These are phyloP conservation scores for Fusarium sp. DNA, from an alignment of 2,329 filamentous ascomycete species.

Conservation along the genomic window DNA sequence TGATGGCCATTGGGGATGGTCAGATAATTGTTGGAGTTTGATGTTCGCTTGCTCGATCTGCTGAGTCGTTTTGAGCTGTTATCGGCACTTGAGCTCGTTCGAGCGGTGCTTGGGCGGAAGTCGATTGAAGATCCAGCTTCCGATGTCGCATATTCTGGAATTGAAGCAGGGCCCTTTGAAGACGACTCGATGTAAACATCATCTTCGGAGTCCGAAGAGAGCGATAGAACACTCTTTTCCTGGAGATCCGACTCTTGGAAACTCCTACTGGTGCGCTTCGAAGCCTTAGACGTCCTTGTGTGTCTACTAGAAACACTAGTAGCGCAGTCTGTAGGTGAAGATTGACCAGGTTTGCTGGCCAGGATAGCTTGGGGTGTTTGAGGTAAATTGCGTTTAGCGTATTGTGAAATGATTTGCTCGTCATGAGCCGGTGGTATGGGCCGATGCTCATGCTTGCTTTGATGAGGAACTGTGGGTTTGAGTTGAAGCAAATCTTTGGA, in stretches of 20 bases:
- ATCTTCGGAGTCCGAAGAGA: conserved; percentile 67
- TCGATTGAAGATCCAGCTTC: conserved; percentile 37
- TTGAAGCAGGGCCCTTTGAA: conserved; percentile 39
- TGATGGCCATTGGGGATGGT: conserved; percentile 48
- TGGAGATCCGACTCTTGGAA: conserved; percentile 61
- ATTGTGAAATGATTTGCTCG: conserved; percentile 40
- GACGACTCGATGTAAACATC: conserved; percentile 43
- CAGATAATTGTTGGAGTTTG: conserved; percentile 53
- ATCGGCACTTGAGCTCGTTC: conserved; percentile 39
- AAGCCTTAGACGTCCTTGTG: conserved; percentile 63
- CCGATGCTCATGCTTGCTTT: conserved; percentile 26
- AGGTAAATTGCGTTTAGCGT: conserved; percentile 37
- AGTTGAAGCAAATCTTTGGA: conserved; percentile 19
- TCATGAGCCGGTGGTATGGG: conserved; percentile 25
- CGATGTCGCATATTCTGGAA: conserved; percentile 38
- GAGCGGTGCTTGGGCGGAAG: conserved; percentile 33
- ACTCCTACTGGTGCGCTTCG: conserved; percentile 57
- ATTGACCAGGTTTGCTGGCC: conserved; percentile 39
- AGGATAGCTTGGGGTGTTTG: conserved; percentile 34
- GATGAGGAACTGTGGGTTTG: conserved; percentile 6
- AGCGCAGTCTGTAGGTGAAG: conserved; percentile 52
- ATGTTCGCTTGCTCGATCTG: conserved; percentile 52
- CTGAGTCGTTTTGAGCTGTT: conserved; percentile 38
- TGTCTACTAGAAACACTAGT: conserved; percentile 65
- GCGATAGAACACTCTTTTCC: conserved; percentile 63